Conservation (phyloP, 192 early-diverging fungal genomes). For the Coemansia sp. region DNA sequence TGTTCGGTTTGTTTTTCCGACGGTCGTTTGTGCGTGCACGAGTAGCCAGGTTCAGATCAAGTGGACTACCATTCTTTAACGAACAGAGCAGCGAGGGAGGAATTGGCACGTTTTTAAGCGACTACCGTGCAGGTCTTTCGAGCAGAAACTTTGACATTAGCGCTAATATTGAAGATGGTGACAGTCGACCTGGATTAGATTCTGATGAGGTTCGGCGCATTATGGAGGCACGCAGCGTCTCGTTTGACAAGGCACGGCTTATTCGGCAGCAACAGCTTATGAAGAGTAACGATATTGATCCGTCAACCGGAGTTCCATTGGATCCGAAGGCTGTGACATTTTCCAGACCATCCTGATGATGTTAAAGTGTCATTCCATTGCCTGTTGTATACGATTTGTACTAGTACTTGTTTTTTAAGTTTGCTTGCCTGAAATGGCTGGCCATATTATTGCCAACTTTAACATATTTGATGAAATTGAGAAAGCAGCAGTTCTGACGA, state of each 20-base stretch:
- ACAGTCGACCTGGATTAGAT: slow-evolving; percentile 46
- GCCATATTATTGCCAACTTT: not conserved
- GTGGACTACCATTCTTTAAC: slow-evolving; percentile 17
- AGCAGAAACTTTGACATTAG: slow-evolving; percentile 53
- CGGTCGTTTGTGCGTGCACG: slow-evolving; percentile 37
- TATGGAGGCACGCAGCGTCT: slow-evolving; percentile 43
- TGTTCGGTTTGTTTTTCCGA: slow-evolving; percentile 38
- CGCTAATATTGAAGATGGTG: slow-evolving; percentile 42
- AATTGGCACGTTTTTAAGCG: slow-evolving; percentile 31
- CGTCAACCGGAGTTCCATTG: slow-evolving; percentile 44
- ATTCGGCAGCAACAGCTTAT: slow-evolving; percentile 50
- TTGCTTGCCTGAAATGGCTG: not conserved
- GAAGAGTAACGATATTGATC: slow-evolving; percentile 46
- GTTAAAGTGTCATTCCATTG: not conserved
- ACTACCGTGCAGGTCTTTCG: slow-evolving; percentile 43
- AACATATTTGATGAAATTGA: not conserved
- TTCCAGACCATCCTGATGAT: slow-evolving; percentile 6
- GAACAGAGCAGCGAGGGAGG: slow-evolving; percentile 3
- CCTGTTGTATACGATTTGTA: not conserved
- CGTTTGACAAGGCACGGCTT: slow-evolving; percentile 54
- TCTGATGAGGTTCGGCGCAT: slow-evolving; percentile 46
- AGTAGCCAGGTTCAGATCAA: slow-evolving; percentile 19
- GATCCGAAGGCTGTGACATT: slow-evolving; percentile 54
- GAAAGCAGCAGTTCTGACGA: not conserved
- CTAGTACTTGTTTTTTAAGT: not conserved